Percentiles rank a stretch among this genome's conserved stretches.
Conservation (phyloP, 257 asterid species). For the Marsdenia floribunda region DNA sequence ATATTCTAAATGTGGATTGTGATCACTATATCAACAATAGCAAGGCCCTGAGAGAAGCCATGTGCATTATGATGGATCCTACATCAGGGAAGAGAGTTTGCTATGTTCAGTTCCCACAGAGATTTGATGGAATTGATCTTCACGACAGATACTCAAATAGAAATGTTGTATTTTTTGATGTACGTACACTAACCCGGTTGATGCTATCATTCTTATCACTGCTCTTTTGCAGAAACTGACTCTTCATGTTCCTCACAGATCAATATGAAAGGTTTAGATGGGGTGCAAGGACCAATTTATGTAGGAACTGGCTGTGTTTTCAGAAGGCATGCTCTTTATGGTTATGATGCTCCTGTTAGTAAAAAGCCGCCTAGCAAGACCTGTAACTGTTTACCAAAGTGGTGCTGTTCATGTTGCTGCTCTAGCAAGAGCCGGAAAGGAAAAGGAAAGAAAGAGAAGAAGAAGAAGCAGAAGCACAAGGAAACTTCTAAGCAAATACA, state of each 20-base stretch:
- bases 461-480: constrained; percentile 58
- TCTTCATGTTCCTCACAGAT: constrained; percentile 42
- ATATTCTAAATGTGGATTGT: constrained; percentile 79
- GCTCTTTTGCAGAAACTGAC: constrained; percentile 19
- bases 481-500: constrained; percentile 88
- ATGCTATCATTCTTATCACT: constrained; percentile 6
- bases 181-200: constrained; percentile 29
- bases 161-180: constrained; percentile 87
- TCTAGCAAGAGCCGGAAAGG: constrained; percentile 50
- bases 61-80: constrained; percentile 99
- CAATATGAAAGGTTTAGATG: constrained; percentile 95
- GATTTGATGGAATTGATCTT: constrained; percentile 88
- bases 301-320: constrained; percentile 95
- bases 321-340: constrained; percentile 85
- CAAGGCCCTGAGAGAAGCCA: constrained; percentile 89
- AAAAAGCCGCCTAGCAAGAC: constrained; percentile 80
- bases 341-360: constrained; percentile 69
- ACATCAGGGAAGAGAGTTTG: constrained; percentile 80
- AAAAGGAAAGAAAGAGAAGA: constrained; percentile 47
- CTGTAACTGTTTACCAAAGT: constrained; percentile 84
- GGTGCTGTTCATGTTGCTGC: constrained; percentile 73
- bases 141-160: constrained; percentile 90
- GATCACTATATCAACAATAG: constrained; percentile 93
- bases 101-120: constrained; percentile 90
- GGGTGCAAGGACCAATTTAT: constrained; percentile 92